Evolutionary conservation across 306 rosid species (phyloP).

Genomic region (Lathyrus tuberosus): DNA sequence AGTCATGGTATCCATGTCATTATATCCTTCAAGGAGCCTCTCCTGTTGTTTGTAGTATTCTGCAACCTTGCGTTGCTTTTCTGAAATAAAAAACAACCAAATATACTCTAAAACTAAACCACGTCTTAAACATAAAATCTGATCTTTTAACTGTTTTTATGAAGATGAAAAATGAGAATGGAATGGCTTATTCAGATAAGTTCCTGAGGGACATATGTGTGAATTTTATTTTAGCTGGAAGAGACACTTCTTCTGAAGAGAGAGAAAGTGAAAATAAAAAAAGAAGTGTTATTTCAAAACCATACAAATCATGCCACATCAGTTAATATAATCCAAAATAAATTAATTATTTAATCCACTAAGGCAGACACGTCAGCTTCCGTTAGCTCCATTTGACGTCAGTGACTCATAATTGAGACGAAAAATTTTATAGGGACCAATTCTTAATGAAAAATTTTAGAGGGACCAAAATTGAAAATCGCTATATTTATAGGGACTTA

Average conservation of each 20-base stretch:
- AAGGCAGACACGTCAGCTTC: no score
- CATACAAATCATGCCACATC: no score
- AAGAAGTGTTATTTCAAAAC: no score
- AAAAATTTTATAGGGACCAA: no score
- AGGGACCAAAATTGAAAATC: no score
- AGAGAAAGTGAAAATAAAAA: no score
- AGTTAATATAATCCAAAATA: no score
- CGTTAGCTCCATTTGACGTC: no score
- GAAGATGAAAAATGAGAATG: slow-evolving; percentile 71
- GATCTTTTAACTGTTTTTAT: slow-evolving; percentile 77
- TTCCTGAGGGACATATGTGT: slow-evolving; percentile 93
- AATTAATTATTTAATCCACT: no score
- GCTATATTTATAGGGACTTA: no score
- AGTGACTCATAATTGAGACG: no score
- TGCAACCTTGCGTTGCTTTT: slow-evolving; percentile 56
- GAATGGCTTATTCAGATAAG: slow-evolving; percentile 66
- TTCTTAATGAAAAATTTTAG: no score
- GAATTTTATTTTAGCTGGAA: slow-evolving; percentile 87
- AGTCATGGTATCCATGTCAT: slow-evolving; percentile 71
- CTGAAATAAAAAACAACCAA: slow-evolving; percentile 37
- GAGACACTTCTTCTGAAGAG: slow-evolving; percentile 98
- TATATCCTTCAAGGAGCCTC: slow-evolving; percentile 74
- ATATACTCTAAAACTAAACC: slow-evolving; percentile 5
- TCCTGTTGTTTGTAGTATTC: slow-evolving; percentile 75
- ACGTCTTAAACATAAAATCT: slow-evolving; percentile 3